Conservation (phyloP, 345 rosid species). For the Cardamine chenopodiifolia region DNA sequence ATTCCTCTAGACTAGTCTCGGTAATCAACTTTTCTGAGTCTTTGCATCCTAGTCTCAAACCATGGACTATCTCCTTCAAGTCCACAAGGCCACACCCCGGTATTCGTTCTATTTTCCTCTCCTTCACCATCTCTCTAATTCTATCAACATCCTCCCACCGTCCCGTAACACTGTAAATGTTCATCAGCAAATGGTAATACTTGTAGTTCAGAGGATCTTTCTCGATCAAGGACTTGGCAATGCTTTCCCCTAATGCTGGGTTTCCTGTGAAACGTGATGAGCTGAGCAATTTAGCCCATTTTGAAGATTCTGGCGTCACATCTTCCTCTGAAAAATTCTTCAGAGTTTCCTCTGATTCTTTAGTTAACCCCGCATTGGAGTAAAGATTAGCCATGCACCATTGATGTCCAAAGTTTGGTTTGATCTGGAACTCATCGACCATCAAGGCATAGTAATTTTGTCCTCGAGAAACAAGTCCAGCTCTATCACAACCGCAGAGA, state of each 20-base stretch:
- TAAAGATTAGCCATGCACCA: conserved; percentile 87
- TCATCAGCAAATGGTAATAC: conserved; percentile 59
- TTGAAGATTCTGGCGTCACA: conserved; percentile 48
- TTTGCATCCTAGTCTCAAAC: conserved; percentile 18
- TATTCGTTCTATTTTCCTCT: conserved; percentile 46
- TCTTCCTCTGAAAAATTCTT: conserved; percentile 48
- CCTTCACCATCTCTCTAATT: conserved; percentile 54
- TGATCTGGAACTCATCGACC: conserved; percentile 51
- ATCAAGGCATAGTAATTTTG: conserved; percentile 53
- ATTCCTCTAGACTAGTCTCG: conserved; percentile 32
- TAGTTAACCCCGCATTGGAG: conserved; percentile 41
- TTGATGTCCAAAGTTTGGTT: conserved; percentile 71
- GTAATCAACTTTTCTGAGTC: conserved; percentile 19
- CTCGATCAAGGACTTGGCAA: conserved; percentile 54
- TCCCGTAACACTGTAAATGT: conserved; percentile 61
- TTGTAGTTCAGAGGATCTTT: conserved; percentile 58
- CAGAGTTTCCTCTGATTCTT: conserved; percentile 57
- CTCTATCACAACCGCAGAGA: conserved; percentile 68
- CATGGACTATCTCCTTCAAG: conserved; percentile 65
- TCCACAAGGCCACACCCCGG: conserved; percentile 67
- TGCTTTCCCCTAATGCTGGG: conserved; percentile 51
- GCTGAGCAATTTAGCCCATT: conserved; percentile 60
- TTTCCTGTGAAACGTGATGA: conserved; percentile 55
- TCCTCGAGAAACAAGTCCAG: conserved; percentile 52
- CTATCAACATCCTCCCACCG: conserved; percentile 58